phyloP scores from a whole-genome alignment of 2,329 filamentous ascomycete genomes.

The Curvularia hawaiiensis region DNA sequence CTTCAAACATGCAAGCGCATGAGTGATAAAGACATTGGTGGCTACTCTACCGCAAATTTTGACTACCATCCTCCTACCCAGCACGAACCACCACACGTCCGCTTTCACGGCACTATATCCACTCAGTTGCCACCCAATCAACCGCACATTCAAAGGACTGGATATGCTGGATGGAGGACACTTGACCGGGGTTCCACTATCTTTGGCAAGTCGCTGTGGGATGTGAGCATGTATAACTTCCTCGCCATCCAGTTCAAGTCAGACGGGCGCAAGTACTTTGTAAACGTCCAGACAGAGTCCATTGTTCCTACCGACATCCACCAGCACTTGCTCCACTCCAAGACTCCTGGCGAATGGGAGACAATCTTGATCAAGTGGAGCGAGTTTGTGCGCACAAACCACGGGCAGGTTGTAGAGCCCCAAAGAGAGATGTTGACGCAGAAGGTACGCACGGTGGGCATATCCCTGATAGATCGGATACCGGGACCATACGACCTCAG shows the following conservation, averaged over 20 bases:
- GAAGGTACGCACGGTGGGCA: conserved; percentile 82
- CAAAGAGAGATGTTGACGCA: conserved; percentile 88
- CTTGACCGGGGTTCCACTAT: conserved; percentile 74
- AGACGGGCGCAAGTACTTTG: conserved; percentile 88
- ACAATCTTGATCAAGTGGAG: conserved; percentile 89
- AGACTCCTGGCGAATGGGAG: conserved; percentile 86
- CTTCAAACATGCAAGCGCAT: conserved; percentile 70
- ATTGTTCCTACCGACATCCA: conserved; percentile 95
- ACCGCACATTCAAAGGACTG: conserved; percentile 76
- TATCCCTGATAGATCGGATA: conserved; percentile 86
- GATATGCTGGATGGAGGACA: conserved; percentile 91
- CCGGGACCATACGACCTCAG: conserved; percentile 87
- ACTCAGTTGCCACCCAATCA: conserved; percentile 77
- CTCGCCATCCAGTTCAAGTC: conserved; percentile 88
- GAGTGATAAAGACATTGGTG: conserved; percentile 85
- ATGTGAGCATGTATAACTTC: conserved; percentile 87
- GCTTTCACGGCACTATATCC: conserved; percentile 88
- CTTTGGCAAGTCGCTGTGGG: conserved; percentile 87
- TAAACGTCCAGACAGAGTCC: conserved; percentile 94
- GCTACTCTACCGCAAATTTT: conserved; percentile 76
- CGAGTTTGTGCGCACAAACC: conserved; percentile 93
- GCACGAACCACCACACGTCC: conserved; percentile 68
- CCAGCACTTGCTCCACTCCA: conserved; percentile 85
- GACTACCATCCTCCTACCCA: conserved; percentile 61
- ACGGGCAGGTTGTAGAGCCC: conserved; percentile 89